phyloP scores from a whole-genome alignment of 2,329 filamentous ascomycete species.

The Tympanopsis confertula region DNA sequence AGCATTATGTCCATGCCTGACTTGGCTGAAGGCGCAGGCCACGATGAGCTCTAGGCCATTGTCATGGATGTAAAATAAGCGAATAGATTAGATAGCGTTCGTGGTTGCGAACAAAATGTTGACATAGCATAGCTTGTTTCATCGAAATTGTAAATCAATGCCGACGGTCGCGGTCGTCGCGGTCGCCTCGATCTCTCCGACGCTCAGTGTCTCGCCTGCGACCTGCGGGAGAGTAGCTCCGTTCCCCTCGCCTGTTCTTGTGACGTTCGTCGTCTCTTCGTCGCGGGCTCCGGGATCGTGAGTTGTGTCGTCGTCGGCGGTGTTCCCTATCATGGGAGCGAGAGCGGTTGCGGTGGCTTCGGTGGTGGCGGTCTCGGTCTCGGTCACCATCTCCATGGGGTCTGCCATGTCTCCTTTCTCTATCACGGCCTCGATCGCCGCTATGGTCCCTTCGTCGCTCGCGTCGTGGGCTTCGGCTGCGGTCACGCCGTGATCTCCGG shows the following conservation, averaged over 20 bases:
- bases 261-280: neutral
- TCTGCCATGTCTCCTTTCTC: neutral
- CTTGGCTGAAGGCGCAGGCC: conserved; percentile 21
- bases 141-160: no score
- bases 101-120: no score
- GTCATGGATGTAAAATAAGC: no score
- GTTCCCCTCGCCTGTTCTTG: no score
- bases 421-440: neutral
- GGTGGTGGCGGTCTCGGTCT: neutral
- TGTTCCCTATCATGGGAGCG: neutral
- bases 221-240: no score
- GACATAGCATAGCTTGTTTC: no score
- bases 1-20: conserved; percentile 96
- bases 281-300: neutral
- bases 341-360: neutral
- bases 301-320: neutral
- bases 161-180: no score
- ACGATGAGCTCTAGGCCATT: conserved; percentile 38
- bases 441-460: neutral
- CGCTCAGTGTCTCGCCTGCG: no score
- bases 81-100: no score
- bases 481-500: neutral
- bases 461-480: neutral
- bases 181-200: no score
- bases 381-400: no score